Evolutionary conservation across 257 asterid species (phyloP), one percentile per base, ranked within the genome.

Genomic region (Nicotiana tomentosiformis): DNA sequence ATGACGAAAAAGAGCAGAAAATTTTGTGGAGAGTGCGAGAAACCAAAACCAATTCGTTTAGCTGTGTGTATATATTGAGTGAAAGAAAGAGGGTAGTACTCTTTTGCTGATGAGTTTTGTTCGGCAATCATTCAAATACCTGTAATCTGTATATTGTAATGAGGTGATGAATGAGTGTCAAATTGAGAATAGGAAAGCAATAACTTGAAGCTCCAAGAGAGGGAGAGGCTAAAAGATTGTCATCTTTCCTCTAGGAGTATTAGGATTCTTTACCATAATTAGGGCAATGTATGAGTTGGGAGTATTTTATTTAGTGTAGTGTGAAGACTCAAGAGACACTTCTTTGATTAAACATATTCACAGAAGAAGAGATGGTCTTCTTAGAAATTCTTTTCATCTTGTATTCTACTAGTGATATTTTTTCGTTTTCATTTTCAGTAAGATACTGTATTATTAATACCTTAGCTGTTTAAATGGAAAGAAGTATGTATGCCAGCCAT

Each of bases 311-410:
- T 43, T 58, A 58, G 29, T 58, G 20, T 2, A 58, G 64, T 58
- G 29, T 58, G 64, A 57, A 57, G 64, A 57, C 26, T 7, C 26
- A 18, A 43, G 10, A 18, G 20, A 18, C 64, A 58, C 64, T 58
- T 5, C 10, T 17, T 58, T 77, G 62, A 57, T 23, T 20, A 37
- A 64, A 51, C 14, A 70, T 67, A 61, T 43, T 35, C 60, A 39
- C 81, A 67, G 85, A 83, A 83, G n/a, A 65, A 57, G 81, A 58
- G 64, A 82, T 66, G 81, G 82, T 82, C 80, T 82, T 82, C 74
- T 76, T 55, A 10, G 43, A 29, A 53, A 5, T 77, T 77, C 30
- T 20, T 51, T 66, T 16, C 0, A 20, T 55, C 20, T 29, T 53
- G 11, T 77, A 77, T 49, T 23, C 35, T 46, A 20, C 4, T 32